phyloP scores from a whole-genome alignment of 768 basidiomycete species.

The Chalciporus sphaerocephalus region DNA sequence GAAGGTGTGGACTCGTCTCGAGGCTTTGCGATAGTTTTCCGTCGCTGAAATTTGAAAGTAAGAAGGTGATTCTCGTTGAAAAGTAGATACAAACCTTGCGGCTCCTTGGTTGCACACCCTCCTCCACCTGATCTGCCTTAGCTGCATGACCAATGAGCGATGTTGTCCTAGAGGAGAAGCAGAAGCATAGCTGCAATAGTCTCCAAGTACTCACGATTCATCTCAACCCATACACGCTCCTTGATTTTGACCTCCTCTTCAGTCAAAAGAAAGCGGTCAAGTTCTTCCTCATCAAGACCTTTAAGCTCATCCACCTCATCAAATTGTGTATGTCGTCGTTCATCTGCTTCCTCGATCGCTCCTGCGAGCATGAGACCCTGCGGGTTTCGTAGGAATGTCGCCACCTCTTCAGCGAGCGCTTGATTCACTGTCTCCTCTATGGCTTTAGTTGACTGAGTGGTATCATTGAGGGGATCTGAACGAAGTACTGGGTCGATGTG shows the following conservation, averaged over 20 bases:
- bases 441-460: constrained; percentile 27
- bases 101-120: constrained; percentile 46
- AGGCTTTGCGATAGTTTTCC: constrained; percentile 61
- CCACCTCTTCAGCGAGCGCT: constrained; percentile 66
- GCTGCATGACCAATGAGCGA: constrained; percentile 58
- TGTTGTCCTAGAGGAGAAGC: constrained; percentile 10
- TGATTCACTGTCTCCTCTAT: constrained; percentile 61
- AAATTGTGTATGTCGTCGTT: constrained; percentile 51
- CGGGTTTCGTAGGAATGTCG: constrained; percentile 56
- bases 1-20: constrained; percentile 65
- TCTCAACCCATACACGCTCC: constrained; percentile 90
- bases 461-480: constrained; percentile 14
- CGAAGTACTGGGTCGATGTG: constrained; percentile 60
- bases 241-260: constrained; percentile 82
- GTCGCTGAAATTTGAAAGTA: constrained; percentile 48
- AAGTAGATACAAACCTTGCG: constrained; percentile 72
- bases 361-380: constrained; percentile 55
- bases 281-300: constrained; percentile 87
- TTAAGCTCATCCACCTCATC: constrained; percentile 54
- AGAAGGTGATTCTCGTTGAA: constrained; percentile 28
- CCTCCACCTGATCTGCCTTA: constrained; percentile 56
- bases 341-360: constrained; percentile 66
- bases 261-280: constrained; percentile 72
- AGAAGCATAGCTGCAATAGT: constrained; percentile 60
- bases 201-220: constrained; percentile 88